Conservation (phyloP, 768 basidiomycete genomes). For the Xerocomellus intermedius region DNA sequence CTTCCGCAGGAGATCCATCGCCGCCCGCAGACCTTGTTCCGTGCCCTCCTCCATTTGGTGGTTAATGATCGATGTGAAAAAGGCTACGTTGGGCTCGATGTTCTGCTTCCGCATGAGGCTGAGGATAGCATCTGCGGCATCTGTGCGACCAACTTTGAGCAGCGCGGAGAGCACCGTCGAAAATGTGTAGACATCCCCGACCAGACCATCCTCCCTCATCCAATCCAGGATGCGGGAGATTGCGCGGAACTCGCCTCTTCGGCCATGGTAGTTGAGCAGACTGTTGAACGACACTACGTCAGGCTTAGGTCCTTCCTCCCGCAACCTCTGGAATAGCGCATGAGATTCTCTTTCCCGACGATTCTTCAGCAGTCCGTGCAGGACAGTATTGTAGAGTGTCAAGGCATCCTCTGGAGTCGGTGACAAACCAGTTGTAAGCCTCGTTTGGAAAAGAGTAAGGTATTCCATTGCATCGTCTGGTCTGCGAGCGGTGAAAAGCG, state of each 20-base stretch:
- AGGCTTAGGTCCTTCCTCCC: conserved; percentile 53
- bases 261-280: conserved; percentile 65
- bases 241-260: conserved; percentile 58
- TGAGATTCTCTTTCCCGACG: conserved; percentile 40
- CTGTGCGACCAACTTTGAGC: conserved; percentile 61
- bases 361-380: conserved; percentile 62
- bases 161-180: conserved; percentile 82
- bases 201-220: conserved; percentile 52
- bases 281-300: conserved; percentile 82
- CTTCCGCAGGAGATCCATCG: conserved; percentile 63
- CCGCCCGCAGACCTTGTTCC: conserved; percentile 53
- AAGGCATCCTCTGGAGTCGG: conserved; percentile 34
- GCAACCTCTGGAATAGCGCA: conserved; percentile 45
- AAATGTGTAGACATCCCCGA: conserved; percentile 82
- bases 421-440: conserved; percentile 13
- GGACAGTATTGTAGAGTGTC: conserved; percentile 68
- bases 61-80: conserved; percentile 79
- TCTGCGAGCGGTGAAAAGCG: conserved; percentile 51
- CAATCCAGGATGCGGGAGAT: conserved; percentile 57
- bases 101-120: conserved; percentile 75
- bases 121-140: conserved; percentile 65
- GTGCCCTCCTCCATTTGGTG: conserved; percentile 61
- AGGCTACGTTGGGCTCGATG: conserved; percentile 69
- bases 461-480: conserved; percentile 49
- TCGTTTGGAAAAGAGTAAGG: conserved; percentile 50